Conservation (phyloP, 2,329 filamentous ascomycete genomes). For the Diaporthe velutina region DNA sequence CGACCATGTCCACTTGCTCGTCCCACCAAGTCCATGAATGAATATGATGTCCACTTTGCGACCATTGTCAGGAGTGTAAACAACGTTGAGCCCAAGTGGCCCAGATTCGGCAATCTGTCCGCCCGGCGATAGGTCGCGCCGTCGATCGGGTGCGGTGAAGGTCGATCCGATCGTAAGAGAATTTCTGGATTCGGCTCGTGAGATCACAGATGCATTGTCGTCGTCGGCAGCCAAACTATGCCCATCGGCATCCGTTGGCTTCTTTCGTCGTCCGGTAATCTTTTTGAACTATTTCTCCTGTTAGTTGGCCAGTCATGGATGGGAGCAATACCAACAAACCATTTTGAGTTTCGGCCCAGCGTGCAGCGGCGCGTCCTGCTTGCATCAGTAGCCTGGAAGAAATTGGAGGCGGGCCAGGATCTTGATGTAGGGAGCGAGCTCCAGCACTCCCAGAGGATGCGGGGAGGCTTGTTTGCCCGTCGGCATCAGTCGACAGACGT, state of each 20-base stretch:
- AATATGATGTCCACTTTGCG: conserved; percentile 28
- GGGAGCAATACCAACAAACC: neutral
- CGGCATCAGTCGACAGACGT: neutral
- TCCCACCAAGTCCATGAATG: conserved; percentile 22
- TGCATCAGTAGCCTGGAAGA: neutral
- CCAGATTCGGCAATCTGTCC: neutral
- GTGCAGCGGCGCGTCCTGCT: neutral
- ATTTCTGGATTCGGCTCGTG: neutral
- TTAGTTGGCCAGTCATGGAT: neutral
- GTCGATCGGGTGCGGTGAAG: neutral
- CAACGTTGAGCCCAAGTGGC: conserved; percentile 4
- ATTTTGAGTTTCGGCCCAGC: neutral
- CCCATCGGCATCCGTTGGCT: neutral
- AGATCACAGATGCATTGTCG: neutral
- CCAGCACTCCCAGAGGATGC: neutral
- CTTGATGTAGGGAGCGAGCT: neutral
- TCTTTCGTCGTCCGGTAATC: neutral
- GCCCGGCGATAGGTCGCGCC: conserved; percentile 2
- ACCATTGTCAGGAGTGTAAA: conserved; percentile 18
- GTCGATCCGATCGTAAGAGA: neutral
- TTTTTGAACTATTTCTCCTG: neutral
- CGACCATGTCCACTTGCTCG: conserved; percentile 17
- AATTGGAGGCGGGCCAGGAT: neutral
- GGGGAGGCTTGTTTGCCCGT: neutral
- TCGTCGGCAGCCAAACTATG: neutral